Conservation (phyloP, 345 rosid genomes). For the Eucalyptus polyanthemos region DNA sequence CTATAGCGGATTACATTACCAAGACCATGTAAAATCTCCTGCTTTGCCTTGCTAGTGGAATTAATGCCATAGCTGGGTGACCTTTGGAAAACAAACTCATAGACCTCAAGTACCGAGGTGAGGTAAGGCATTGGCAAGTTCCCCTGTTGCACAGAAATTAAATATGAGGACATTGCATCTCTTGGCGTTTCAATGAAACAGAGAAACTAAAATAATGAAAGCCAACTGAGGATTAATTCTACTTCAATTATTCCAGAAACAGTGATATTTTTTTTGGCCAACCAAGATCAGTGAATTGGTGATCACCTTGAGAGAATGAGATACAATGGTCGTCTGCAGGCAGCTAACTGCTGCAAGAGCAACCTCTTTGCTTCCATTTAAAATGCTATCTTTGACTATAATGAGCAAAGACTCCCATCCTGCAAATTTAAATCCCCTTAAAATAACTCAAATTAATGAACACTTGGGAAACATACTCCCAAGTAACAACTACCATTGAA, state of each 20-base stretch:
- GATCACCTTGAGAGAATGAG: conserved; percentile 74
- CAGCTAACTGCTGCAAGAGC: conserved; percentile 87
- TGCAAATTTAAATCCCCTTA: conserved; percentile 6
- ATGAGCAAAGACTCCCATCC: conserved; percentile 91
- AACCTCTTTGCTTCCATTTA: conserved; percentile 89
- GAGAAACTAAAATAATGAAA: neutral
- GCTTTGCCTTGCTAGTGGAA: conserved; percentile 71
- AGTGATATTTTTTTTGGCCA: neutral
- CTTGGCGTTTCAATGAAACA: neutral
- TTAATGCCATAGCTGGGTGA: conserved; percentile 43
- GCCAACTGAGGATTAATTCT: neutral
- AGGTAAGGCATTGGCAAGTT: conserved; percentile 77
- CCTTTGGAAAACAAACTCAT: conserved; percentile 68
- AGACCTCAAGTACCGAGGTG: conserved; percentile 65
- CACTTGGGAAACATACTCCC: neutral
- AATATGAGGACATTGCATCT: neutral
- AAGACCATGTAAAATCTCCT: conserved; percentile 81
- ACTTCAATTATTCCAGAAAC: neutral
- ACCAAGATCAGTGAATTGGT: neutral
- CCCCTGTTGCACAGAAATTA: conserved; percentile 21
- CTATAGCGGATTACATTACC: conserved; percentile 31
- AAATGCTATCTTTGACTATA: conserved; percentile 63
- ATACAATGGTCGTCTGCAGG: conserved; percentile 69
- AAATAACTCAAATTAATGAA: neutral
- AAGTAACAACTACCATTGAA: neutral